phyloP scores from a whole-genome alignment of 164 flowering plant genomes.

The Platanus orientalis region DNA sequence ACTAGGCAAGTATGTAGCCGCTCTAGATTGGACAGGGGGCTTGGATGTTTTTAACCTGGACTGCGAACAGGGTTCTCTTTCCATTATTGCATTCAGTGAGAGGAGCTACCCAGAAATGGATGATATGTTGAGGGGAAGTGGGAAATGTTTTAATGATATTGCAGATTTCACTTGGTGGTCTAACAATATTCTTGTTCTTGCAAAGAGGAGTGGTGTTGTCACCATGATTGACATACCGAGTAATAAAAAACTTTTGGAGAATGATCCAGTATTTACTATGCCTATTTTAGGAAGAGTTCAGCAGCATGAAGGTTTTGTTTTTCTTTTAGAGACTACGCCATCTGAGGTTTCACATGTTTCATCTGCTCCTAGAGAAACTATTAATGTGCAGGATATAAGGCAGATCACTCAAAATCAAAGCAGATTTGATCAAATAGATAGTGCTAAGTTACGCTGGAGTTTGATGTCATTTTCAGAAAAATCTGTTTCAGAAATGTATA shows the following conservation, averaged over 20 bases:
- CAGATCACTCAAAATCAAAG: slow-evolving; percentile 29
- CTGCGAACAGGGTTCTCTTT: slow-evolving; percentile 32
- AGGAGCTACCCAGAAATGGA: slow-evolving; percentile 16
- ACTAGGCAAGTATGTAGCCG: slow-evolving; percentile 51
- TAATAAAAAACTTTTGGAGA: slow-evolving; percentile 34
- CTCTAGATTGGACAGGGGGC: slow-evolving; percentile 59
- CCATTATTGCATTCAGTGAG: slow-evolving; percentile 22
- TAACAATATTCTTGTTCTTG: slow-evolving; percentile 52
- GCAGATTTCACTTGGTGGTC: slow-evolving; percentile 96
- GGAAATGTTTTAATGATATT: slow-evolving; percentile 29
- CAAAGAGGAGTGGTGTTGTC: slow-evolving; percentile 52
- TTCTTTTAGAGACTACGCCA: slow-evolving; percentile 52
- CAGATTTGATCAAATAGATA: slow-evolving; percentile 23
- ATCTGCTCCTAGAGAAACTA: slow-evolving; percentile 20
- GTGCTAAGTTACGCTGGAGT: slow-evolving; percentile 48
- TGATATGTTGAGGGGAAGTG: slow-evolving; percentile 13
- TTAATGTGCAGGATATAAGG: slow-evolving; percentile 18
- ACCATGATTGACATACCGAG: slow-evolving; percentile 55
- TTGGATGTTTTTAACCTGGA: slow-evolving; percentile 58
- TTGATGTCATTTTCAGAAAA: slow-evolving; percentile 64
- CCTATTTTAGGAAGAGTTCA: slow-evolving; percentile 65
- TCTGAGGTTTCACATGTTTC: slow-evolving; percentile 21
- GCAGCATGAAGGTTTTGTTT: slow-evolving; percentile 44
- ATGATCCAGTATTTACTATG: slow-evolving; percentile 39
- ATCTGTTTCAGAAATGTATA: slow-evolving; percentile 73